Base-by-base conservation (phyloP, 345 rosid species). In the Rhodomyrtus tomentosa region DNA sequence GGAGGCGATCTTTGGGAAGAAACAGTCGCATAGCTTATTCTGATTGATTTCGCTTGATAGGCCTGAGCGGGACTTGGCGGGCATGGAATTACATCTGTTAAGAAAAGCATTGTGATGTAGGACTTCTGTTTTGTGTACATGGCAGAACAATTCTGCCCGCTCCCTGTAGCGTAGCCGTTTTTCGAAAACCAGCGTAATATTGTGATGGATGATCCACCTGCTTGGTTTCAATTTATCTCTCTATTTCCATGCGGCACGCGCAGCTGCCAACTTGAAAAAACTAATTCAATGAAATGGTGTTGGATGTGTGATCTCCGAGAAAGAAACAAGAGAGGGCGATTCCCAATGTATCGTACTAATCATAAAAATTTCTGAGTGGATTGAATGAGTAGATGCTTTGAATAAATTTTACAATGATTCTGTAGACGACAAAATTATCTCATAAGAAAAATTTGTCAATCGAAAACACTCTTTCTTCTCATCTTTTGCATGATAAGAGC, bases 1-100 rank as follows among this genome's bases (percentile, higher is more conserved):
- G 96, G 96, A 95, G 88, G 96, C 93, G 74, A 90, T 95, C 10
- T 92, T 91, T 87, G 93, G 94, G 84, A 90, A 90, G 89, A 95
- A 93, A 87, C 85, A 91, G 79, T 83, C 86, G 3, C 74, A 81
- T 52, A 84, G 52, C 42, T 88, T 87, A n/a, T 87, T 92, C 86
- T 90, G 87, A 90, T 81, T 24, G 62, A 42, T 80, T 5, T 54
- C 58, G 7, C 76, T 29, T 15, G 82, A 29, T 14, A 4, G 76
- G 76, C 76, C 24, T 68, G 38, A 68, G 76, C 76, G 18, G 76
- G 24, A 68, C 24, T 68, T 68, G 76, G 76, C 10, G 42, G 42
- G 24, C 24, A 38, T 32, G 76, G 76, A 18, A 68, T 68, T 32
- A 18, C 24, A 0, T 68, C 76, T 32, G 76, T 4, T 3, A 18